Evolutionary conservation across 2,329 filamentous ascomycete genomes (phyloP).

Genomic region (Sporothrix curviconia): DNA sequence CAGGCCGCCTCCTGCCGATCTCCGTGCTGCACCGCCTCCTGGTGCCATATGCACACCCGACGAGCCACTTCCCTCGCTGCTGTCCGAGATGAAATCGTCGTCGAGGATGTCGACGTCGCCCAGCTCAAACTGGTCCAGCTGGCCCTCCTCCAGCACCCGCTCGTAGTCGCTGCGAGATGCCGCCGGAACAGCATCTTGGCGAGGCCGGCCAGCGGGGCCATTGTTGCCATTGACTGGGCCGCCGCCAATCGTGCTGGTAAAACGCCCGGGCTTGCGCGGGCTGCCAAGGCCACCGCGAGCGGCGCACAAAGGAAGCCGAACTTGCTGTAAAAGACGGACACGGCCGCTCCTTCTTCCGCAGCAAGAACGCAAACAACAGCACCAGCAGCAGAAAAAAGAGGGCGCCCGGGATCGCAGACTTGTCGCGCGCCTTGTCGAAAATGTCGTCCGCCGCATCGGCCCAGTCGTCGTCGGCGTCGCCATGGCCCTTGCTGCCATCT

Average conservation of each 20-base stretch:
- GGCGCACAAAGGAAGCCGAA: constrained; percentile 37
- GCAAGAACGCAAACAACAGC: constrained; percentile 62
- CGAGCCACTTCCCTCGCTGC: constrained; percentile 36
- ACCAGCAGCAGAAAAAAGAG: constrained; percentile 70
- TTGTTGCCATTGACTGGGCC: background rate
- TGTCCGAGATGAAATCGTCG: constrained; percentile 58
- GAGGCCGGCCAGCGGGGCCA: constrained; percentile 36
- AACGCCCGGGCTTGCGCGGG: constrained; percentile 31
- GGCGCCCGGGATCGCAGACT: constrained; percentile 65
- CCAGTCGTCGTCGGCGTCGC: constrained; percentile 53
- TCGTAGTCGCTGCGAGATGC: constrained; percentile 60
- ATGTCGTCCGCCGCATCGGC: constrained; percentile 48
- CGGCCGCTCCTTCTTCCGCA: constrained; percentile 76
- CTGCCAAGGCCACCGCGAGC: constrained; percentile 39
- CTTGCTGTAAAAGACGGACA: constrained; percentile 50
- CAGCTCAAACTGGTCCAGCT: constrained; percentile 70
- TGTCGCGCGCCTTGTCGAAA: constrained; percentile 58
- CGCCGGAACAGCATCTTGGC: constrained; percentile 59
- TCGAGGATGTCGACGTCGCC: constrained; percentile 59
- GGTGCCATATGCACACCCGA: constrained; percentile 13
- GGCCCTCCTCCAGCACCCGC: constrained; percentile 75
- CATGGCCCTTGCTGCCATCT: constrained; percentile 50
- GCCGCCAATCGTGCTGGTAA: constrained; percentile 3
- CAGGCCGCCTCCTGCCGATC: constrained; percentile 63
- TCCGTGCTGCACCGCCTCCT: constrained; percentile 27